phyloP scores from a whole-genome alignment of 352 stramenopile species.

The Albugo candida region DNA sequence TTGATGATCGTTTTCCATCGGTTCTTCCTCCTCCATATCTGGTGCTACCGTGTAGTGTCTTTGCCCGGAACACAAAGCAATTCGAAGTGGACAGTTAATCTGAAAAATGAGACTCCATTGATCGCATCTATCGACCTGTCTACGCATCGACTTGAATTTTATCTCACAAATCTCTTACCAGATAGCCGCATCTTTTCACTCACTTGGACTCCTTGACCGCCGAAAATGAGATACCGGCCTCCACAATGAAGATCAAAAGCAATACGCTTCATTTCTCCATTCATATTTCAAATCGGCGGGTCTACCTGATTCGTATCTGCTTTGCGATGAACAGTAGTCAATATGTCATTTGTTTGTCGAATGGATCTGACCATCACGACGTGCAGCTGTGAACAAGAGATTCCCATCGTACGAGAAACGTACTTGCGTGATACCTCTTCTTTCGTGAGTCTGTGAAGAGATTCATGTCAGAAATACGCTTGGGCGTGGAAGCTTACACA shows the following conservation, averaged over 20 bases:
- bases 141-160: not conserved
- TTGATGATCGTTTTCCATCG: conserved; percentile 2
- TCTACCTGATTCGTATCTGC: conserved; percentile 41
- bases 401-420: conserved; percentile 53
- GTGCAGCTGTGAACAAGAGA: conserved; percentile 53
- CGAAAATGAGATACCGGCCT: conserved; percentile 37
- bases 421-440: conserved; percentile 61
- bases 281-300: not conserved
- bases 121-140: conserved; percentile 17
- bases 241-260: conserved; percentile 55
- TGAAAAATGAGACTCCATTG: conserved; percentile 69
- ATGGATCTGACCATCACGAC: conserved; percentile 47
- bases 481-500: not conserved
- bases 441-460: conserved; percentile 27
- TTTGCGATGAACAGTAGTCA: conserved; percentile 33
- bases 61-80: conserved; percentile 44
- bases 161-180: conserved; percentile 2
- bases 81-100: conserved; percentile 14
- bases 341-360: conserved; percentile 36
- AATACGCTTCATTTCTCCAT: conserved; percentile 14
- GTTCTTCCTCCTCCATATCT: conserved; percentile 32
- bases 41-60: conserved; percentile 38
- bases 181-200: conserved; percentile 21
- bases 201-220: conserved; percentile 26
- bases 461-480: not conserved